phyloP scores from a whole-genome alignment of 1,139 yeast genomes.

The Candida albicans region DNA sequence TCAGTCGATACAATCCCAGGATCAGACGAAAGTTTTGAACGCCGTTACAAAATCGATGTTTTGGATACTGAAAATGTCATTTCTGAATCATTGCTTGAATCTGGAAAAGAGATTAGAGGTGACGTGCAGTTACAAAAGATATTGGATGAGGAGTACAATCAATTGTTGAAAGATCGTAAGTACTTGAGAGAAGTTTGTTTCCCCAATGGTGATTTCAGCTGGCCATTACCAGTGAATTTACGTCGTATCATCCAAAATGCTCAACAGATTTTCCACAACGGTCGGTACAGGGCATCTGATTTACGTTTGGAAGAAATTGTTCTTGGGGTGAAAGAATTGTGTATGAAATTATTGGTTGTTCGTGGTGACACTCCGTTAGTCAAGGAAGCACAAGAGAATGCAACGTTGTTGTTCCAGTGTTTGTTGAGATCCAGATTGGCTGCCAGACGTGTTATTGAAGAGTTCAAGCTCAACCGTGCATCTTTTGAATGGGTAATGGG shows the following conservation, averaged over 20 bases:
- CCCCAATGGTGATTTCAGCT: constrained; percentile 89
- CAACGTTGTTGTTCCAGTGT: constrained; percentile 87
- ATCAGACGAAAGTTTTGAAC: constrained; percentile 77
- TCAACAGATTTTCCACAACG: constrained; percentile 94
- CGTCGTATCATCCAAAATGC: constrained; percentile 97
- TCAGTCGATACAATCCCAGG: constrained; percentile 97
- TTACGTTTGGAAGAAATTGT: constrained; percentile 82
- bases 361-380: constrained; percentile 79
- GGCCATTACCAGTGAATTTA: constrained; percentile 97
- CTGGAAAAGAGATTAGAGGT: constrained; percentile 89
- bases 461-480: constrained; percentile 76
- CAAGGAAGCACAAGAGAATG: constrained; percentile 88
- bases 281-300: constrained; percentile 87
- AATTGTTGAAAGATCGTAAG: constrained; percentile 72
- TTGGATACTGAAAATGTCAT: constrained; percentile 67
- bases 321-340: constrained; percentile 66
- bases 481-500: constrained; percentile 97
- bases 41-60: constrained; percentile 83
- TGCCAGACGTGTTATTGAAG: constrained; percentile 87
- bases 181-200: constrained; percentile 79
- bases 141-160: constrained; percentile 82
- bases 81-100: constrained; percentile 74
- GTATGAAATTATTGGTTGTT: constrained; percentile 68
- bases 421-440: constrained; percentile 90
- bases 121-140: constrained; percentile 79